A percentile compares a stretch with the other conserved stretches of the same genome.
These are phyloP conservation scores for Aspergillus hortae DNA, from an alignment of 2,329 filamentous ascomycete genomes.

Conservation along the genomic window DNA sequence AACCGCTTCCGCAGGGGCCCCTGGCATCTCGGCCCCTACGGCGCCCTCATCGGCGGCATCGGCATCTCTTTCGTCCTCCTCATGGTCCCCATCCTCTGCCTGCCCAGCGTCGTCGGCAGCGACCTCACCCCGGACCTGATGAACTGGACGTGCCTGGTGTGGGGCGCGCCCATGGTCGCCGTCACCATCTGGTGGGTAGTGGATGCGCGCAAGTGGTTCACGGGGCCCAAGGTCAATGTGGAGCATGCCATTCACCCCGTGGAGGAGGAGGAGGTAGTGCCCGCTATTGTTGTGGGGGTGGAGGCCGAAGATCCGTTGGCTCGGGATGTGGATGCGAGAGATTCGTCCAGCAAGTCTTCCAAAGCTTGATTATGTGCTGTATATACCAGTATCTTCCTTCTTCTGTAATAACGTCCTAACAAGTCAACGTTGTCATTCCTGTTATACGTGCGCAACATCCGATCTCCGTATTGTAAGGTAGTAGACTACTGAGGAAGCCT, in stretches of 20 bases:
- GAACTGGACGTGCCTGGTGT: slow-evolving; percentile 69
- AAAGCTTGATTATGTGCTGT: background rate
- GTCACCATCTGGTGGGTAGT: slow-evolving; percentile 62
- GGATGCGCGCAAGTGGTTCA: slow-evolving; percentile 65
- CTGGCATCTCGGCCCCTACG: slow-evolving; percentile 63
- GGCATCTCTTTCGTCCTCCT: slow-evolving; percentile 60
- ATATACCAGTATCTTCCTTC: no score
- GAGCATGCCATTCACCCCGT: slow-evolving; percentile 45
- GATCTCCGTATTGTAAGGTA: no score
- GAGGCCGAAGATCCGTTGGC: background rate
- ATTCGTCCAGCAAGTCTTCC: slow-evolving; percentile 4
- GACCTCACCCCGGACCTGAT: slow-evolving; percentile 53
- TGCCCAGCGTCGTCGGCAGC: slow-evolving; percentile 56
- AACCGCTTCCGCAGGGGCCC: slow-evolving; percentile 63
- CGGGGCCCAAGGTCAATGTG: slow-evolving; percentile 66
- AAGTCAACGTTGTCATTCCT: no score
- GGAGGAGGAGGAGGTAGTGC: slow-evolving; percentile 11
- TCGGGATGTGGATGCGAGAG: background rate
- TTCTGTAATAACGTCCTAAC: no score
- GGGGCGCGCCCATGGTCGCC: slow-evolving; percentile 60
- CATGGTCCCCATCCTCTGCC: slow-evolving; percentile 66
- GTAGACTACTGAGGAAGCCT: no score
- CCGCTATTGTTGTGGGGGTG: slow-evolving; percentile 21
- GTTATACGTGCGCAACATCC: no score
- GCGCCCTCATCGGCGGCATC: slow-evolving; percentile 53